These are phyloP conservation scores for Tarenaya hassleriana DNA, from an alignment of 345 rosid species.

Conservation along the genomic window DNA sequence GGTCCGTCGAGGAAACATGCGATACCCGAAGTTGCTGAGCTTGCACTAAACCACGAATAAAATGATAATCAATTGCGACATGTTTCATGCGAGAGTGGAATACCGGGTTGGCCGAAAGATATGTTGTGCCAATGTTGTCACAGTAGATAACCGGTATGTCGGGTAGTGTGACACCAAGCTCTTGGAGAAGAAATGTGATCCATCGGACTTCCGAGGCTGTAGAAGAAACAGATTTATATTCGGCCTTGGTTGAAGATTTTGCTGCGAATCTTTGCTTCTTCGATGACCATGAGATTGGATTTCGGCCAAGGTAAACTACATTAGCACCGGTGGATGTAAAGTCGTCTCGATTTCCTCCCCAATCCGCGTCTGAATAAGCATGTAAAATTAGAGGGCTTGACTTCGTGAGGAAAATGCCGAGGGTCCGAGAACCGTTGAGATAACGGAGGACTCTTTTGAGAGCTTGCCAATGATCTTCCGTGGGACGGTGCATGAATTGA, in stretches of 20 bases:
- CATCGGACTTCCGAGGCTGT: neutral
- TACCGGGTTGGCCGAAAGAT: neutral
- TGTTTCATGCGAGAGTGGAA: neutral
- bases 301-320: neutral
- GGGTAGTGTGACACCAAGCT: neutral
- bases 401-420: neutral
- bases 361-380: neutral
- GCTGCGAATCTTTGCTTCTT: neutral
- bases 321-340: neutral
- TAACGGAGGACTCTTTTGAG: neutral
- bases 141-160: neutral
- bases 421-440: neutral
- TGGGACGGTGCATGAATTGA: neutral
- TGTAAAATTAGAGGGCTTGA: neutral
- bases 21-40: too few relatives aligned
- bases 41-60: too few relatives aligned
- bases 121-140: neutral
- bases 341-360: neutral
- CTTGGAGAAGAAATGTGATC: neutral
- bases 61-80: too few relatives aligned
- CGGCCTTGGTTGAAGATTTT: neutral
- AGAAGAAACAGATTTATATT: neutral
- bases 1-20: too few relatives aligned
- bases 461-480: neutral
- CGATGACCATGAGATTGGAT: neutral